phyloP scores from a whole-genome alignment of 345 rosid species.

The Rubroshorea leprosula region DNA sequence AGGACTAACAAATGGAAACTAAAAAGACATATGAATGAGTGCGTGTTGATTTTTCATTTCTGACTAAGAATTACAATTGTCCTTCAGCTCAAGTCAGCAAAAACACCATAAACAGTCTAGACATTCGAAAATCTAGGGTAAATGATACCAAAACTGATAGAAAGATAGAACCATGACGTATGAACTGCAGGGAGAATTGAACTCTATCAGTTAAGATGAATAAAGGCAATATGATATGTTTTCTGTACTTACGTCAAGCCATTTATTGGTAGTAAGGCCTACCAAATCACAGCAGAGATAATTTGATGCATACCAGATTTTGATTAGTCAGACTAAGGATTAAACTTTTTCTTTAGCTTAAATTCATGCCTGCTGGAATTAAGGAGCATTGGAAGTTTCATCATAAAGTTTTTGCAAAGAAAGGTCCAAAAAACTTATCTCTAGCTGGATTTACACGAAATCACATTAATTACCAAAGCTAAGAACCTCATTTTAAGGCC shows the following conservation, averaged over 20 bases:
- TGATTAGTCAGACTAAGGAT: background rate
- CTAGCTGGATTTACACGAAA: background rate
- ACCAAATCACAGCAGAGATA: background rate
- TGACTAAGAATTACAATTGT: background rate
- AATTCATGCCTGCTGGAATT: background rate
- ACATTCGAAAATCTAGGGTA: conserved; percentile 14
- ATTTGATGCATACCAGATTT: background rate
- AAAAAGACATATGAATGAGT: conserved; percentile 6
- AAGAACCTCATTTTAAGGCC: background rate
- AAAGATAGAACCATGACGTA: too few relatives aligned
- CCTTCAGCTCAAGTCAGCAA: conserved; percentile 13
- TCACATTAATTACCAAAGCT: background rate
- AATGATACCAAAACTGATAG: background rate
- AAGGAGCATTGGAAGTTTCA: background rate
- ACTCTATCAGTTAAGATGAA: background rate
- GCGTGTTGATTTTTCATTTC: conserved; percentile 15
- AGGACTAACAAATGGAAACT: conserved; percentile 5
- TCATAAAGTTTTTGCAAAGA: too few relatives aligned
- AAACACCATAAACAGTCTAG: conserved; percentile 7
- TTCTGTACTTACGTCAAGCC: background rate
- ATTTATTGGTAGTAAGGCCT: background rate
- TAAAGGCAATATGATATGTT: background rate
- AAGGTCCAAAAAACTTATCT: too few relatives aligned
- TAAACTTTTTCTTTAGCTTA: background rate
- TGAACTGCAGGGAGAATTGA: background rate